Evolutionary conservation across 495 filamentous ascomycete species (phyloP).

Genomic region (Hypoxylon perforatum): DNA sequence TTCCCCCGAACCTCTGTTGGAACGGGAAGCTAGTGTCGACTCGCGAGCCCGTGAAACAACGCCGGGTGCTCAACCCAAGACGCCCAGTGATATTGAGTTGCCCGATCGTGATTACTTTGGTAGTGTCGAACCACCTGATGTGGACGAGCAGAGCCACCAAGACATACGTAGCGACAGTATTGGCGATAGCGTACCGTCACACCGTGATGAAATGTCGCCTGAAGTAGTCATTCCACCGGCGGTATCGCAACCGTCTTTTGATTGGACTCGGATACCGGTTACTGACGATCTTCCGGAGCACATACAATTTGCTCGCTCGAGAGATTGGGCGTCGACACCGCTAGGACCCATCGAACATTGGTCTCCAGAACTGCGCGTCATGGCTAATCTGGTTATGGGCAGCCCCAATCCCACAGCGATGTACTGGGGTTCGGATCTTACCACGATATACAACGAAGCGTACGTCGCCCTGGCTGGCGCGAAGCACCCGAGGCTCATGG

Average conservation of each 20-base stretch:
- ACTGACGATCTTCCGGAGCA: slow-evolving; percentile 68
- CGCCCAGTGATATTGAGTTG: slow-evolving; percentile 42
- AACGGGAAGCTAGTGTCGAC: slow-evolving; percentile 39
- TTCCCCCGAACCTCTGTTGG: slow-evolving; percentile 49
- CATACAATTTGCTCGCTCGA: slow-evolving; percentile 71
- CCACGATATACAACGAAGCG: slow-evolving; percentile 79
- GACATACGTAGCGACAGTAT: slow-evolving; percentile 25
- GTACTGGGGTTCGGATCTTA: slow-evolving; percentile 75
- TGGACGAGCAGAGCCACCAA: slow-evolving; percentile 29
- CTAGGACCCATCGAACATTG: slow-evolving; percentile 75
- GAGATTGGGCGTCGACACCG: slow-evolving; percentile 72
- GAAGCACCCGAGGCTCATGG: slow-evolving; percentile 78
- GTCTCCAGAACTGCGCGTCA: slow-evolving; percentile 69
- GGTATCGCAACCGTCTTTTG: slow-evolving; percentile 60
- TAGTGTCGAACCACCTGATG: slow-evolving; percentile 28
- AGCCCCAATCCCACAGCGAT: slow-evolving; percentile 77
- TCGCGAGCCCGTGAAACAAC: slow-evolving; percentile 41
- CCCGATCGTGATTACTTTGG: slow-evolving; percentile 55
- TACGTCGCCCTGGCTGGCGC: slow-evolving; percentile 74
- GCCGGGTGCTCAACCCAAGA: slow-evolving; percentile 36
- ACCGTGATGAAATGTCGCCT: slow-evolving; percentile 42
- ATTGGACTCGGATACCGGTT: slow-evolving; percentile 74
- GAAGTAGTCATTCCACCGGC: slow-evolving; percentile 34
- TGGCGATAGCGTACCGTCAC: slow-evolving; percentile 22
- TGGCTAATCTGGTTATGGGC: slow-evolving; percentile 77